Conservation (phyloP, 1,139 yeast genomes). For the Suhomyces bokatorum region DNA sequence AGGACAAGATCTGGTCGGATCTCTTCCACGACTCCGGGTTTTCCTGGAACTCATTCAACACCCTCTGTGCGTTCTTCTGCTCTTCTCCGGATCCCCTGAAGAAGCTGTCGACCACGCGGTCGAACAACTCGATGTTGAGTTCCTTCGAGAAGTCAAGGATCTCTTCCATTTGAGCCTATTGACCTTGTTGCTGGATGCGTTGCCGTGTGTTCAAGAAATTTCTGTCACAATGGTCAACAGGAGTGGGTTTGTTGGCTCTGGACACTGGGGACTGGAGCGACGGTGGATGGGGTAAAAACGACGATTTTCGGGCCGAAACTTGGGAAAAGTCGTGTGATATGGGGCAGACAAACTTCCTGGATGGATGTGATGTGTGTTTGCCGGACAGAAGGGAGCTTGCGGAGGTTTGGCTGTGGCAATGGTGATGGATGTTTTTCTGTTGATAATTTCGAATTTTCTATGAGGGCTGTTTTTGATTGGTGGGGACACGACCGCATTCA, state of each 20-base stretch:
- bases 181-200: not conserved
- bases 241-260: not conserved
- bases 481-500: not conserved
- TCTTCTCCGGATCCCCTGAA: constrained; percentile 79
- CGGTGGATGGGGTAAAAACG: not conserved
- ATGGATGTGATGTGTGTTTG: not conserved
- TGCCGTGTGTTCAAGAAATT: not conserved
- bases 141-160: constrained; percentile 85
- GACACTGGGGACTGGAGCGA: not conserved
- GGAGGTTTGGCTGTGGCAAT: not conserved
- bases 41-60: constrained; percentile 87
- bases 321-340: not conserved
- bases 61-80: constrained; percentile 79
- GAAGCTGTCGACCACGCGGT: constrained; percentile 83
- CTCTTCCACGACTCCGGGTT: constrained; percentile 96
- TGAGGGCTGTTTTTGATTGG: constrained; percentile 3
- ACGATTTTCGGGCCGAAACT: not conserved
- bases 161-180: constrained; percentile 61
- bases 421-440: not conserved
- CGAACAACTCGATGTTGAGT: constrained; percentile 76
- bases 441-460: constrained; percentile 6
- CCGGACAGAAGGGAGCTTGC: not conserved
- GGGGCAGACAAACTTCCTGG: not conserved
- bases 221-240: not conserved
- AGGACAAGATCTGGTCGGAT: constrained; percentile 85